These are phyloP conservation scores for Picochlorum costavermella DNA, from an alignment of 139 green algal genomes.

Conservation along the genomic window DNA sequence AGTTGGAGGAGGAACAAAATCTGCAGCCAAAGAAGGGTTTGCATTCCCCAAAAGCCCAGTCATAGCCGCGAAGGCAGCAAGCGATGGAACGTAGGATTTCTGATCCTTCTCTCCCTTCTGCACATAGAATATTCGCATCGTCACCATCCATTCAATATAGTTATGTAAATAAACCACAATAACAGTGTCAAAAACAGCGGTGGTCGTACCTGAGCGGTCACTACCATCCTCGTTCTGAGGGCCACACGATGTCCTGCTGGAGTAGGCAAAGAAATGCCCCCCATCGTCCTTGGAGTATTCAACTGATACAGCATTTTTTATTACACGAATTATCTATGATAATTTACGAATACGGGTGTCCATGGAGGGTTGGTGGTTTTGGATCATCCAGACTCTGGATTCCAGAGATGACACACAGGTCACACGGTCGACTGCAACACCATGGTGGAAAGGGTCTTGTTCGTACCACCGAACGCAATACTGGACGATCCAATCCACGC, in stretches of 20 bases:
- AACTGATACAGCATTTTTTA: conserved; percentile 6
- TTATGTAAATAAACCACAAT: not conserved
- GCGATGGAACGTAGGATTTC: not conserved
- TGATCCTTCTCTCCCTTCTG: not conserved
- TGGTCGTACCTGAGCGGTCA: not conserved
- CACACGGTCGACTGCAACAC: no score
- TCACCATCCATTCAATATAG: no score
- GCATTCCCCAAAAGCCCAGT: not conserved
- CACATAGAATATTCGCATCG: not conserved
- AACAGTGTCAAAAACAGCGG: not conserved
- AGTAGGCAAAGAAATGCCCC: not conserved
- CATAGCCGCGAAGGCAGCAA: not conserved
- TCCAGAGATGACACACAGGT: no score
- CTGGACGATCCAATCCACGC: conserved; percentile 8
- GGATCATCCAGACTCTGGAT: no score
- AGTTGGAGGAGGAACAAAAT: conserved; percentile 38
- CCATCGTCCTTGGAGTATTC: conserved; percentile 1
- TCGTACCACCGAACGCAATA: no score
- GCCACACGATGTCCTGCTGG: not conserved
- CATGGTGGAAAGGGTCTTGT: no score
- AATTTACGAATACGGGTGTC: no score
- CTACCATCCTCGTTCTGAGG: not conserved
- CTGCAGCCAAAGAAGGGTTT: conserved; percentile 31
- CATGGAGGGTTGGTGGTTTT: no score
- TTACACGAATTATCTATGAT: not conserved